Evolutionary conservation across 2,329 filamentous ascomycete species (phyloP), one percentile per base, ranked within the genome.

Genomic region (Pseudogymnoascus sp.): DNA sequence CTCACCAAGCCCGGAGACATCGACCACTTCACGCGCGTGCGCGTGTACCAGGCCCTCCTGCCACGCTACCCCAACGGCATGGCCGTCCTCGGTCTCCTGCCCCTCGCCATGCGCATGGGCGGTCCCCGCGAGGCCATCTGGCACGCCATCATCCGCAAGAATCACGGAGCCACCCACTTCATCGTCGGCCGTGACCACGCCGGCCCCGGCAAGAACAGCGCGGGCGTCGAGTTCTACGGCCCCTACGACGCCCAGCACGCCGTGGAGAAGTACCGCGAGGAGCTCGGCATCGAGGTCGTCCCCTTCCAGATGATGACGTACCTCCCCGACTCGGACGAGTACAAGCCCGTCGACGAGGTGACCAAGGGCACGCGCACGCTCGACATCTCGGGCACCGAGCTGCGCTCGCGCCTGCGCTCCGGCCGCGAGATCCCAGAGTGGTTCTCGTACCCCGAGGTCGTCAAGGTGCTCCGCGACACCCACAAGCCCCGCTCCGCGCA

Each of bases 221-320:
- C 93, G 80, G 95, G 95, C 65, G 87, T 90, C 72, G 95, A 99
- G 76, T 96, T 97, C 81, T 99, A 99, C 79, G 95, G 95, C 61
- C 93, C 95, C 33, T 99, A 99, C 78, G 95, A 99, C 74, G 95
- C 95, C 11, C 95, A 99, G 82, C 84, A 93, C 74, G 91, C 93
- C 26, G 93, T 99, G 65, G 92, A 97, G 83, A 91, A 96, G 82
- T 96, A 97, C 86, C 88, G 87, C 74, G 87, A 91, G 69, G 95
- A 99, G 84, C 90, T 99, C 67, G 95, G 93, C 72, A 99, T 99
- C 74, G 91, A 97, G 81, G 95, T 99, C 74, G 95, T 99, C 68
- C 92, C 95, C 70, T 99, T 99, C 88, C 93, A 97, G 82, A 92
- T 96, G 86, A 96, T 99, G 88, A 97, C 96, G 68, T 99, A 97